Base-by-base conservation (phyloP, 768 basidiomycete species). In the Hortiboletus campestris region DNA sequence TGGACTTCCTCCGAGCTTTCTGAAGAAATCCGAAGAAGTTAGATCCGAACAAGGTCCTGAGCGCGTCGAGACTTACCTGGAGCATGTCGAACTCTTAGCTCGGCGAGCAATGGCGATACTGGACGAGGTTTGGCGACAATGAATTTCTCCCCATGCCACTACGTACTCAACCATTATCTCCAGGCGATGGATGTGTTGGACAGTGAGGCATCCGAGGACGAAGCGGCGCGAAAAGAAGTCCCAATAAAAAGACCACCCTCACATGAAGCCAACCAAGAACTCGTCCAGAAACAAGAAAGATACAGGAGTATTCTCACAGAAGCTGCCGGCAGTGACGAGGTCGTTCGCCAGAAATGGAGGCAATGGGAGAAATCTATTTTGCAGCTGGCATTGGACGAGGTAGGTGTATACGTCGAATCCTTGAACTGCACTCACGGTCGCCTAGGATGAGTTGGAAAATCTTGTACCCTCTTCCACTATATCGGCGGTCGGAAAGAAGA, bases 171-270 rank as follows among this genome's bases (percentile, higher is more conserved):
- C 25, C 41, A 16, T 46, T 34, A 25, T 38, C 16, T 41, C 19
- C 59, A 97, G 94, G 85, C 92, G 0, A 80, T 94, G 76, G 93
- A 94, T 63, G 84, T 95, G 20, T 74, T 99, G n/a, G 94, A 96
- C 62, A 84, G 82, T 42, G 95, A 97, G 71, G 89, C 89, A 16
- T 88, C 88, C 14, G 89, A 92, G 65, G 91, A 94, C 61, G 91
- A 92, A 67, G 77, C 81, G 12, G 75, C 83, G 31, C 83, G 86
- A 16, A 78, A 79, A 58, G 80, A 80, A 22, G 72, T 69, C 2
- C 60, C 72, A 43, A 62, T 81, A 53, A 70, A 75, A 52, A 79
- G 93, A 34, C 74, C 75, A 1, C 84, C 88, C 1, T 97, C 95
- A 0, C 80, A 89, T 62, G 83, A 89, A 62, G 91, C 89, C 22